Evolutionary conservation across 1,284 basidiomycete species (phyloP).

Genomic region (Microbotryum saponariae): DNA sequence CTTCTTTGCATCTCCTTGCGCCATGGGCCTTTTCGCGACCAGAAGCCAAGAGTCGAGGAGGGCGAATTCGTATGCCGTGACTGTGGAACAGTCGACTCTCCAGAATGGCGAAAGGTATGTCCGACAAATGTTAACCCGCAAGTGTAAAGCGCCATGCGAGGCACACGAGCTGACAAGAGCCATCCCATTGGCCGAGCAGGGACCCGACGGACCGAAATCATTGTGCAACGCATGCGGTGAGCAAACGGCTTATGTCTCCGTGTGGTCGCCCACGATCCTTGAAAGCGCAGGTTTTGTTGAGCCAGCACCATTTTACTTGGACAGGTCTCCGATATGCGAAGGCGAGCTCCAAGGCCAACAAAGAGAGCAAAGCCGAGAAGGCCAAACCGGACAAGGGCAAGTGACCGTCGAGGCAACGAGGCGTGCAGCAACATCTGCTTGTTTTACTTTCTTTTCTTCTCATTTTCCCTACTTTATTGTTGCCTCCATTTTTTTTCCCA

Average conservation of each 20-base stretch:
- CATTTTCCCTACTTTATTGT: too few relatives aligned
- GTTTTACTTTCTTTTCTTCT: too few relatives aligned
- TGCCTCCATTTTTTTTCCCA: too few relatives aligned
- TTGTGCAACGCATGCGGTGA: slow-evolving; percentile 34
- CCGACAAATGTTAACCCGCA: too few relatives aligned
- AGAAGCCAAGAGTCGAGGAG: slow-evolving; percentile 72
- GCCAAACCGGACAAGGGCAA: too few relatives aligned
- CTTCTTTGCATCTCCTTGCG: too few relatives aligned
- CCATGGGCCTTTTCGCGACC: background rate
- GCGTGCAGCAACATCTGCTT: too few relatives aligned
- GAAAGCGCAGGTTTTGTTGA: background rate
- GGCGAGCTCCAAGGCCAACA: slow-evolving; percentile 35
- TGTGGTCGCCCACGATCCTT: background rate
- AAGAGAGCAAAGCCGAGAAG: slow-evolving; percentile 14
- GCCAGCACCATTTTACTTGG: too few relatives aligned
- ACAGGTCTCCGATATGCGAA: slow-evolving; percentile 78
- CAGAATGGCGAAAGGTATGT: slow-evolving; percentile 40
- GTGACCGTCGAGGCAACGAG: too few relatives aligned
- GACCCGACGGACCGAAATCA: slow-evolving; percentile 31
- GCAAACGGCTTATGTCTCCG: slow-evolving; percentile 9
- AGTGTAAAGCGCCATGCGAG: background rate
- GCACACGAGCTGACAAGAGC: background rate
- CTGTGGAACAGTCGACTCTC: slow-evolving; percentile 32
- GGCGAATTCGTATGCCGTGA: slow-evolving; percentile 44
- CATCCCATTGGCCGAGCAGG: slow-evolving; percentile 3